phyloP scores from a whole-genome alignment of 371 early-diverging fungal species.

The Lichtheimia corymbifera region DNA sequence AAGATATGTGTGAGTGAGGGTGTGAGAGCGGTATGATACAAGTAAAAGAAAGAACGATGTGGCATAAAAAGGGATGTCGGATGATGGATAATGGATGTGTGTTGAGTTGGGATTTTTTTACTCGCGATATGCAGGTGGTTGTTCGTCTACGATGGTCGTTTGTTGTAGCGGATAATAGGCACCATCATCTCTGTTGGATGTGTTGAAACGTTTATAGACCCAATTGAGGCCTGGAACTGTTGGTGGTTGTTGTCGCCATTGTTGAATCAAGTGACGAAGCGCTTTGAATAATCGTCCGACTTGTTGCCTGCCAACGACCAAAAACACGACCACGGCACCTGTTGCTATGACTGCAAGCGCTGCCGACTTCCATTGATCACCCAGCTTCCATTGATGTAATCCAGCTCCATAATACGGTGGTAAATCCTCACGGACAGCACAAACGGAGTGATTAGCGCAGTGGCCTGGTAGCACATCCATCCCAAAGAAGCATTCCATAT shows the following conservation, averaged over 20 bases:
- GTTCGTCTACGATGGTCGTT: slow-evolving; percentile 18
- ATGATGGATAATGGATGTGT: not conserved
- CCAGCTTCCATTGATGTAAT: slow-evolving; percentile 37
- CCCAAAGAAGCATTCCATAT: slow-evolving; percentile 46
- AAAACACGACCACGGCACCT: slow-evolving; percentile 28
- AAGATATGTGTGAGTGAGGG: not conserved
- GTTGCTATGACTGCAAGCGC: slow-evolving; percentile 36
- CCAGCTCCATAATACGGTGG: slow-evolving; percentile 38
- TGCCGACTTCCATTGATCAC: slow-evolving; percentile 45
- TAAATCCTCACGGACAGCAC: slow-evolving; percentile 34
- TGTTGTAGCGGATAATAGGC: slow-evolving; percentile 34
- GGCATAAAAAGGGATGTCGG: slow-evolving; percentile 1
- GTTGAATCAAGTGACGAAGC: slow-evolving; percentile 29
- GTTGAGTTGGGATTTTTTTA: slow-evolving; percentile 3
- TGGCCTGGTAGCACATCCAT: slow-evolving; percentile 42
- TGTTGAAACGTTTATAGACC: slow-evolving; percentile 29
- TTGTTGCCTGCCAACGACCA: slow-evolving; percentile 37
- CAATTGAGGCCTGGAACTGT: slow-evolving; percentile 26
- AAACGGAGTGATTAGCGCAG: slow-evolving; percentile 34
- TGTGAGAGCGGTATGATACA: not conserved
- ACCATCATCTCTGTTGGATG: slow-evolving; percentile 16
- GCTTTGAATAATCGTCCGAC: slow-evolving; percentile 21
- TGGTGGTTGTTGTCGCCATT: slow-evolving; percentile 34
- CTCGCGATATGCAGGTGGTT: slow-evolving; percentile 42
- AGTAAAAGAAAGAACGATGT: not conserved